A percentile compares a stretch with the other conserved stretches of the same genome.
Conservation (phyloP, 202 grass and related monocot species). For the Schoenoplectus tabernaemontani region DNA sequence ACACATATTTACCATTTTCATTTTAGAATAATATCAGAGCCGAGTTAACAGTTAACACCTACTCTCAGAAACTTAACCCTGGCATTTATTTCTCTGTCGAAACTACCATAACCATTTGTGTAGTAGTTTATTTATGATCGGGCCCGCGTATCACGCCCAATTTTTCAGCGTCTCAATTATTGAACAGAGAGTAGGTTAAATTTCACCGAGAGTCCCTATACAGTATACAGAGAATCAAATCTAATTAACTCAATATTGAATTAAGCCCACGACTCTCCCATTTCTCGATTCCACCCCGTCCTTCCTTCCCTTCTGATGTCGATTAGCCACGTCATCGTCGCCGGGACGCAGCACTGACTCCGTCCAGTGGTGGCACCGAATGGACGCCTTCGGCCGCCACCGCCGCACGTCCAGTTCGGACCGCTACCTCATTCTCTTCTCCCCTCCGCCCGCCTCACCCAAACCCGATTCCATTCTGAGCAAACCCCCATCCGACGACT, state of each 20-base stretch:
- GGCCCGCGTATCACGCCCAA: no score
- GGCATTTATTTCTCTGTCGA: no score
- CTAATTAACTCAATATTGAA: not conserved
- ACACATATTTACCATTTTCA: not conserved
- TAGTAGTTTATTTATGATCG: not conserved
- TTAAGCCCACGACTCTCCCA: not conserved
- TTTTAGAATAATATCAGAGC: no score
- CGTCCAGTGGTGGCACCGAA: slow-evolving; percentile 11
- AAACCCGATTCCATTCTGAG: slow-evolving; percentile 24
- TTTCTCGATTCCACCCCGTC: slow-evolving; percentile 24
- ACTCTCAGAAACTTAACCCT: not conserved
- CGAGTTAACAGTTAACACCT: no score
- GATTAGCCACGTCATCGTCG: slow-evolving; percentile 28
- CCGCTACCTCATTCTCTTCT: slow-evolving; percentile 44
- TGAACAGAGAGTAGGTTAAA: not conserved
- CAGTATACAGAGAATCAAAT: no score
- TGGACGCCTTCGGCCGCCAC: not conserved
- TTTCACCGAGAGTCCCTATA: not conserved
- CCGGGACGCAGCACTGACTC: slow-evolving; percentile 41
- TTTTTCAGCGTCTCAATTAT: not conserved
- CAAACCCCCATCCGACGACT: slow-evolving; percentile 30
- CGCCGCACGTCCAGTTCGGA: slow-evolving; percentile 22
- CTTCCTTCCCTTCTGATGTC: slow-evolving; percentile 33
- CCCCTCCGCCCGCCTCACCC: slow-evolving; percentile 24
- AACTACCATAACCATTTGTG: no score